Evolutionary conservation across 768 basidiomycete genomes (phyloP), one percentile per base, ranked within the genome.

Genomic region (Clitopilus passeckerianus): DNA sequence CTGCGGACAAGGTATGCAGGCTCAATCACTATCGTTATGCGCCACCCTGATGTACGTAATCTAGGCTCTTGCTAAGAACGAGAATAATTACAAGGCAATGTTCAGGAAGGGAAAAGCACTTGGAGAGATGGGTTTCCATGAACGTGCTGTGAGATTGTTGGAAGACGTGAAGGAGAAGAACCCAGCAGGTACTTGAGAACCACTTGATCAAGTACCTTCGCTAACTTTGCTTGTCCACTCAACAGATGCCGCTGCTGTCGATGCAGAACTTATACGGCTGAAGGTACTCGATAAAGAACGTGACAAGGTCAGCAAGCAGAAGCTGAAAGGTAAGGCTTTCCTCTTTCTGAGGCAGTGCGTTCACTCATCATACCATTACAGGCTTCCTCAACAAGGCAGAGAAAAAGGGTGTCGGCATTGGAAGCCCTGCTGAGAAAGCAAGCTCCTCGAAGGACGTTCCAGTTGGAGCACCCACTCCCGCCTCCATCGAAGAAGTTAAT

Each of bases 21-120:
- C n/a, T 18, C 44, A 5, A 16, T 22, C 22, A 50, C 33, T 16
- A 22, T 23, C 41, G 16, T 33, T 56, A 33, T 50, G 34, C 50
- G 22, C 35, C 16, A 44, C 27, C 18, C n/a, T 46, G 3, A 57
- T 23, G 16, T 22, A 22, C 16, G 46, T 18, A n/a, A 20, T 34
- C 5, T 59, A 93, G 91, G 90, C 88, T 12, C 77, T 94, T 7
- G 77, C 79, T 33, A 89, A 87, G 72, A 92, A 93, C 69, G 81
- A 83, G 43, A 74, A 82, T 62, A 93, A 93, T 68, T 83, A 79
- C 70, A 94, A 93, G 67, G 91, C 88, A 0, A 75, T 86, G 70
- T 92, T 89, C 73, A 80, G 92, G 34, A 93, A 93, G 69, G 91
- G 81, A 18, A 92, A 91, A 70, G 91, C 88, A 0, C 71, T 89